A percentile compares a stretch with the other conserved stretches of the same genome.
phyloP scores from a whole-genome alignment of 208 protist species.

The Acanthamoeba royreba region DNA sequence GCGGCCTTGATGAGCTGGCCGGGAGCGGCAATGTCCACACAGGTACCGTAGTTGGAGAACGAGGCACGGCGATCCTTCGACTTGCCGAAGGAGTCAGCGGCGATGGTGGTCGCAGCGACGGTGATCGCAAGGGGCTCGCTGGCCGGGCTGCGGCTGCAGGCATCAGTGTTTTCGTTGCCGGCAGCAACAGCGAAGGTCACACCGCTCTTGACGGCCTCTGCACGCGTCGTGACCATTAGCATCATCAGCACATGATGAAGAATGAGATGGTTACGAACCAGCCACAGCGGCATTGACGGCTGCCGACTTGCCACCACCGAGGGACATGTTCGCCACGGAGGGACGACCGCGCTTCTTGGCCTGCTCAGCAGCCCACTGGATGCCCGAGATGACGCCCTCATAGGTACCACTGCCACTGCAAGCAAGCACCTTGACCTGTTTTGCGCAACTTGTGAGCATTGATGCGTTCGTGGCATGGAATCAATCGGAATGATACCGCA shows the following conservation, averaged over 20 bases:
- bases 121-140: not conserved
- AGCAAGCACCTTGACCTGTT: slow-evolving; percentile 45
- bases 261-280: no score
- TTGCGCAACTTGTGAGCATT: no score
- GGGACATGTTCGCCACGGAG: slow-evolving; percentile 43
- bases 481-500: no score
- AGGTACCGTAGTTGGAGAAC: slow-evolving; percentile 52
- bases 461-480: no score
- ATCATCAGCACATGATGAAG: no score
- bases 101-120: not conserved
- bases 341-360: no score
- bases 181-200: slow-evolving; percentile 50
- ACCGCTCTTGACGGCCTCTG: not conserved
- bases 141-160: slow-evolving; percentile 35
- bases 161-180: slow-evolving; percentile 7
- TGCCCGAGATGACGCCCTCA: slow-evolving; percentile 22
- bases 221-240: no score
- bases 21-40: not conserved
- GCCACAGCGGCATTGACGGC: slow-evolving; percentile 36
- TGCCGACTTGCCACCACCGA: slow-evolving; percentile 26
- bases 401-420: slow-evolving; percentile 14
- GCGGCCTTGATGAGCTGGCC: slow-evolving; percentile 16
- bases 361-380: slow-evolving; percentile 40
- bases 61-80: not conserved
- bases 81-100: no score